These are phyloP conservation scores for Aquanectria penicillioides DNA, from an alignment of 2,329 filamentous ascomycete genomes.

Conservation along the genomic window DNA sequence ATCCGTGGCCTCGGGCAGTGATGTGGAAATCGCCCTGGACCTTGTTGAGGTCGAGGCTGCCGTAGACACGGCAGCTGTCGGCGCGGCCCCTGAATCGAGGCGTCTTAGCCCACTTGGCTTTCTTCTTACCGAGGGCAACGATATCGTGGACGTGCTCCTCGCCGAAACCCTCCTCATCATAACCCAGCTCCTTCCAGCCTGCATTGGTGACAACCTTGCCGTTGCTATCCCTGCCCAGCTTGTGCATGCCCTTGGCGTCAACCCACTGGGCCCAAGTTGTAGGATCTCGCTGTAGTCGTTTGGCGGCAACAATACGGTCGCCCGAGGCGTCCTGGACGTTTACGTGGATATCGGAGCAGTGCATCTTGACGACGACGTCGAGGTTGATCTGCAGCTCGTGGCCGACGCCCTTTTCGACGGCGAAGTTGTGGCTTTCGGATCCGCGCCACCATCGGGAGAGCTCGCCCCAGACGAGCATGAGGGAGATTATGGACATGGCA, in stretches of 20 bases:
- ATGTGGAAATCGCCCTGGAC: constrained; percentile 99
- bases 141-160: constrained; percentile 95
- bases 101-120: constrained; percentile 78
- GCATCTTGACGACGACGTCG: constrained; percentile 91
- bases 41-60: constrained; percentile 91
- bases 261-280: constrained; percentile 89
- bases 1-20: constrained; percentile 95
- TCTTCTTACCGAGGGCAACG: constrained; percentile 72
- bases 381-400: constrained; percentile 94
- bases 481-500: constrained; percentile 78
- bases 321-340: constrained; percentile 97
- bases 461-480: constrained; percentile 81
- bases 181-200: constrained; percentile 58
- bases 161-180: constrained; percentile 72
- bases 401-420: constrained; percentile 90
- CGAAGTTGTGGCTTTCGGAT: constrained; percentile 86
- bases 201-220: constrained; percentile 66
- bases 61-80: constrained; percentile 89
- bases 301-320: constrained; percentile 86
- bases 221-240: constrained; percentile 64
- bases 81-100: constrained; percentile 68
- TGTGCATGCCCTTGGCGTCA: constrained; percentile 73
- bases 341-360: constrained; percentile 87
- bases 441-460: constrained; percentile 85
- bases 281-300: constrained; percentile 76